Evolutionary conservation across 805 yeast species (phyloP).

Genomic region (Starmerella potacharoeniae): DNA sequence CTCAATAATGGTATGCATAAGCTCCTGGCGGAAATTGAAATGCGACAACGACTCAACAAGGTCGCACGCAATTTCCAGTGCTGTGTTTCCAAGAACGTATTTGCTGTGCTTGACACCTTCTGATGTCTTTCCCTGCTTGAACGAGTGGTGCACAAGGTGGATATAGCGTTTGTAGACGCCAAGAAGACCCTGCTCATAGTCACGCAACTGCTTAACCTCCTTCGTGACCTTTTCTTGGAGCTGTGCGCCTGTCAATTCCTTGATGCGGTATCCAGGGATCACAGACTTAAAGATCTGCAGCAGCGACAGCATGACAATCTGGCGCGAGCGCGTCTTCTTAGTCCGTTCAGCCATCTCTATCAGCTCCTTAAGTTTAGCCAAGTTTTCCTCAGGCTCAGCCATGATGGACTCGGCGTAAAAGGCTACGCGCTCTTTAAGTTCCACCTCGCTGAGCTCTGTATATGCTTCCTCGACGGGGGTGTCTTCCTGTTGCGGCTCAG

Average conservation of each 20-base stretch:
- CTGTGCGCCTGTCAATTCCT: constrained; percentile 73
- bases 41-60: constrained; percentile 54
- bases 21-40: constrained; percentile 72
- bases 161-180: constrained; percentile 58
- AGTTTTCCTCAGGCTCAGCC: constrained; percentile 84
- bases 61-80: constrained; percentile 72
- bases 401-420: constrained; percentile 61
- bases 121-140: constrained; percentile 30
- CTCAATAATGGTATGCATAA: constrained; percentile 54
- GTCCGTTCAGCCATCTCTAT: constrained; percentile 21
- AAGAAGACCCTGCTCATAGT: constrained; percentile 70
- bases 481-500: constrained; percentile 14
- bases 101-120: neutral
- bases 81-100: constrained; percentile 29
- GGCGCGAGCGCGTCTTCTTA: constrained; percentile 42
- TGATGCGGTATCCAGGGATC: constrained; percentile 77
- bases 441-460: constrained; percentile 45
- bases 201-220: constrained; percentile 68
- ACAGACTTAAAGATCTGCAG: constrained; percentile 76
- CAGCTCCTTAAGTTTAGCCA: constrained; percentile 47
- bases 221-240: constrained; percentile 68
- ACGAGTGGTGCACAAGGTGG: constrained; percentile 38
- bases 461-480: constrained; percentile 19
- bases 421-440: constrained; percentile 75
- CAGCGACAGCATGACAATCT: constrained; percentile 64